Percentiles rank a stretch among this genome's conserved stretches.
These are phyloP conservation scores for Anastatica hierochuntica DNA, from an alignment of 345 rosid genomes.

Conservation along the genomic window DNA sequence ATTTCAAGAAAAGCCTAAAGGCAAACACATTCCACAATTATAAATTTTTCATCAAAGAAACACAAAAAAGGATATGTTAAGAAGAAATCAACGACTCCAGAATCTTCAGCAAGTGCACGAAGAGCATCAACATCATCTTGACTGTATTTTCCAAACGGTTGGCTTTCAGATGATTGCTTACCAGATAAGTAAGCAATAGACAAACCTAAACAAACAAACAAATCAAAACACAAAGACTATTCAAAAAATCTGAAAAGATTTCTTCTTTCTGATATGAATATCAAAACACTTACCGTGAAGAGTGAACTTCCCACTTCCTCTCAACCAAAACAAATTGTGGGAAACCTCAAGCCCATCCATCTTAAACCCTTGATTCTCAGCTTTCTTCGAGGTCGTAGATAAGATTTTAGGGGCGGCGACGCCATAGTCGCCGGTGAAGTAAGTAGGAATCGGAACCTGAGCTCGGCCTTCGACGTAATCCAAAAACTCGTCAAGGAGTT, in stretches of 20 bases:
- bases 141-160: constrained; percentile 54
- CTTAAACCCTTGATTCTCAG: constrained; percentile 67
- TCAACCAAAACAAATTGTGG: constrained; percentile 65
- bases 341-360: constrained; percentile 64
- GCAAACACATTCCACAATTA: background rate
- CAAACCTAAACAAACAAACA: constrained; percentile 45
- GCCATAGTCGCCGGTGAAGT: constrained; percentile 87
- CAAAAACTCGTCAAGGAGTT: constrained; percentile 46
- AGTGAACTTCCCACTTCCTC: constrained; percentile 86
- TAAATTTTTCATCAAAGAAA: background rate
- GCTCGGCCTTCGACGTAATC: constrained; percentile 57
- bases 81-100: constrained; percentile 70
- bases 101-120: constrained; percentile 88
- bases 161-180: constrained; percentile 42
- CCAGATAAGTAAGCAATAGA: constrained; percentile 80
- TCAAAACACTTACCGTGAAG: constrained; percentile 39
- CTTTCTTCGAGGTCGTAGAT: constrained; percentile 37
- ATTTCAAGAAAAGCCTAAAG: background rate
- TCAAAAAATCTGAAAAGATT: background rate
- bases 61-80: constrained; percentile 67
- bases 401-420: constrained; percentile 51
- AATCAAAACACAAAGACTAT: constrained; percentile 15
- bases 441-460: constrained; percentile 61
- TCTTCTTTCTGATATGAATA: background rate
- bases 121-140: constrained; percentile 81